Conservation (phyloP, 163 green algal species). For the Scenedesmus sp. region DNA sequence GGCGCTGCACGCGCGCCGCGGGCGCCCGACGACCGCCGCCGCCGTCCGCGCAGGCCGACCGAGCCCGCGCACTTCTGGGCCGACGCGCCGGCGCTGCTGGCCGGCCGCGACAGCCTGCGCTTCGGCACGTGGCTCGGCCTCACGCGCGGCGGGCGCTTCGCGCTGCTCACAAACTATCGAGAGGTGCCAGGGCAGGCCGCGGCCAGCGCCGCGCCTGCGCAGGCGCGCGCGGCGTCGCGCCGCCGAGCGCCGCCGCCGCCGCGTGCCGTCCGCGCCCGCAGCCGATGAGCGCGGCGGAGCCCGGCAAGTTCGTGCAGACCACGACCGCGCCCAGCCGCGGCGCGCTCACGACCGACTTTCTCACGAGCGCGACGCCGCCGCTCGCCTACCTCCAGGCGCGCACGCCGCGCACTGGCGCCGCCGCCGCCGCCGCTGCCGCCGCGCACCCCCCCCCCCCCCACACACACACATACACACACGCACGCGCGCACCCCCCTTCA, state of each 20-base stretch:
- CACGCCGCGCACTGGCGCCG: not conserved
- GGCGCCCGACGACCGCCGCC: no score
- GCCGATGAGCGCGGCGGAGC: conserved; percentile 13
- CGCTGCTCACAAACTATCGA: conserved; percentile 78
- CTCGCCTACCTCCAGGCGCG: conserved; percentile 41
- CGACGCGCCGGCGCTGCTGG: conserved; percentile 62
- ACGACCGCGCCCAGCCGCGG: conserved; percentile 36
- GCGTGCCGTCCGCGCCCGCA: conserved; percentile 7
- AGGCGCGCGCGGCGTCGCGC: no score
- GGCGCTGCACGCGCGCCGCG: no score
- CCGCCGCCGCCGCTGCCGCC: not conserved
- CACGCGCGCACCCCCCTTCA: no score
- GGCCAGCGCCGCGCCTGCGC: not conserved
- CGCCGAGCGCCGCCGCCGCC: no score
- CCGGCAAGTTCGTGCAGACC: conserved; percentile 26
- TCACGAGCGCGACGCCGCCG: conserved; percentile 10
- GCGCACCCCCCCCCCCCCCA: no score
- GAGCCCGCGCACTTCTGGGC: conserved; percentile 65
- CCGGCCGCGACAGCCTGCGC: conserved; percentile 61
- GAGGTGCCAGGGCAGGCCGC: conserved; percentile 40
- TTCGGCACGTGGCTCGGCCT: conserved; percentile 82
- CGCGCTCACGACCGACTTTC: conserved; percentile 43
- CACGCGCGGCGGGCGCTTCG: conserved; percentile 61
- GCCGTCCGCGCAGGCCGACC: conserved; percentile 59
- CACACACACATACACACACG: no score